Base-by-base conservation (phyloP, 2,329 filamentous ascomycete species). In the Chaetothyriales sp. region DNA sequence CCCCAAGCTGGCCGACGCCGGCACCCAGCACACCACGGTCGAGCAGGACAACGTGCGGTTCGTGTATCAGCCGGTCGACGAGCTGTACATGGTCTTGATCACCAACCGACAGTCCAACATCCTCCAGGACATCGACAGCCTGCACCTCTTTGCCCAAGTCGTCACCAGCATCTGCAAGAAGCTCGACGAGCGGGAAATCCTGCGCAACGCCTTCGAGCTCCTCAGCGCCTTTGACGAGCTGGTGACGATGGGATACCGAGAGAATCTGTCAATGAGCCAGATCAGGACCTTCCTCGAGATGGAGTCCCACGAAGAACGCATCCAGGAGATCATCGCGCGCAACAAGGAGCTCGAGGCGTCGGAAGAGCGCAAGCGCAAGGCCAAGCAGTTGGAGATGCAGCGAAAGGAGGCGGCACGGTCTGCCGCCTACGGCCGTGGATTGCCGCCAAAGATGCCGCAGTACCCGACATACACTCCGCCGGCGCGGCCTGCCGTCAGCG, bases 91-190 rank as follows among this genome's bases (percentile, higher is more conserved):
- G 81, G 90, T 98, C 60, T 82, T 98, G 65, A 97, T 98, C 72
- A 98, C 94, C 69, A 98, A 98, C 77, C 86, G 89, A 64, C 92
- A 97, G 76, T 97, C 90, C 70, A 98, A 98, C 73, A 98, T 98
- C 62, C 79, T 98, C 49, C 92, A 98, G 73, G 92, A 98, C 70
- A 98, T 98, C 69, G 92, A 97, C 72, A 95, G 92, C 54, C 80
- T 98, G 55, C 94, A 98, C 69, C 79, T 98, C 18, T 98, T 98
- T 67, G 90, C 90, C 54, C 92, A 98, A 73, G 90, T 98, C 15
- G 92, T 95, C 51, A 88, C 86, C 54, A 95, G 86, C 70, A 90
- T 94, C 65, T 98, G 92, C 81, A 94, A 90, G 74, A 94, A 81
- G 62, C 70, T 97, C 55, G 94, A 98, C 64, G 94, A 98, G 75